Percentiles rank a stretch among this genome's conserved stretches.
Evolutionary conservation across 2,329 filamentous ascomycete genomes (phyloP).

Genomic region (Verticillium longisporum): DNA sequence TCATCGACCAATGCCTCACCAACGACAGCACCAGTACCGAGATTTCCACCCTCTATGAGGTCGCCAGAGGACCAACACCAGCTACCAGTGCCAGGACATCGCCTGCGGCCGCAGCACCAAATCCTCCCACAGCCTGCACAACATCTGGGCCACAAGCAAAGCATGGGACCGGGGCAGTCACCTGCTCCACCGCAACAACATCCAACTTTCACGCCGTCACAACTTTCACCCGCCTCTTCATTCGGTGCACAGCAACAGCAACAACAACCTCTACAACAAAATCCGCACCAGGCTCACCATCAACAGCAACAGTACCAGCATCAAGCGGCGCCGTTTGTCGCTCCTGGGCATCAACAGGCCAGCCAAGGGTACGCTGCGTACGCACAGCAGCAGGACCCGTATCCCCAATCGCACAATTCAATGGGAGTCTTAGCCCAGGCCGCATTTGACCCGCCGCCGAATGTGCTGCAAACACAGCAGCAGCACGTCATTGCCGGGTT

Average conservation of each 20-base stretch:
- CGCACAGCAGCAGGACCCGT: slow-evolving; percentile 10
- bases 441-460: slow-evolving; percentile 21
- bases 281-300: background rate
- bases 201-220: slow-evolving; percentile 1
- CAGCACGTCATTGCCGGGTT: background rate
- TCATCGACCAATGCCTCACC: slow-evolving; percentile 8
- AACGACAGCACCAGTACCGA: background rate
- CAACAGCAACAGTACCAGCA: slow-evolving; percentile 5
- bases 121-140: slow-evolving; percentile 10
- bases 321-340: background rate
- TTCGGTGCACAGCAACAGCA: background rate
- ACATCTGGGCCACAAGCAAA: background rate
- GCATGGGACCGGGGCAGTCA: background rate
- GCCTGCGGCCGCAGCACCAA: slow-evolving; percentile 11
- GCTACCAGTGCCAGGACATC: slow-evolving; percentile 13
- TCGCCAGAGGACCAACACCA: slow-evolving; percentile 5
- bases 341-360: background rate
- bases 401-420: slow-evolving; percentile 20
- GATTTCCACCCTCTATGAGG: background rate
- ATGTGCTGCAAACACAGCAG: background rate
- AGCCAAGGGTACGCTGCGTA: background rate
- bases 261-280: slow-evolving; percentile 3
- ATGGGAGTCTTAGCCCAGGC: slow-evolving; percentile 34
- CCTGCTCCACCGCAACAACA: slow-evolving; percentile 5
- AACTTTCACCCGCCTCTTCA: background rate